These are phyloP conservation scores for Byssochlamys sp. DNA, from an alignment of 2,329 filamentous ascomycete species.

Conservation along the genomic window DNA sequence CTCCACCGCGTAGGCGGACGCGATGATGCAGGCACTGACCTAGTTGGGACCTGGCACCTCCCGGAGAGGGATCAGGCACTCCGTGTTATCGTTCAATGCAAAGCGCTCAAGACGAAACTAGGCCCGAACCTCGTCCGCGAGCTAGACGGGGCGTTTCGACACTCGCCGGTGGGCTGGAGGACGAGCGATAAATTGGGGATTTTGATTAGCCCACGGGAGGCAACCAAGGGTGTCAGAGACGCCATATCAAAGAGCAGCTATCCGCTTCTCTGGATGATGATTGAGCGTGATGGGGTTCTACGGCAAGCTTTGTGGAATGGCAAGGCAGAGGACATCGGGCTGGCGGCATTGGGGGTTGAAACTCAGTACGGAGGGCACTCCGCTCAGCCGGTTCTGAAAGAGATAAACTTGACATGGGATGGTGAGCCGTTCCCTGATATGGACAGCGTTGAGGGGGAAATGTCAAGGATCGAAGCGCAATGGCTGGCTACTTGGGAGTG, in stretches of 20 bases:
- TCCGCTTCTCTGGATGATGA: slow-evolving; percentile 58
- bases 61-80: slow-evolving; percentile 27
- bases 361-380: slow-evolving; percentile 18
- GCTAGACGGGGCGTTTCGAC: slow-evolving; percentile 58
- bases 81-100: slow-evolving; percentile 39
- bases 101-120: slow-evolving; percentile 33
- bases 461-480: slow-evolving; percentile 14
- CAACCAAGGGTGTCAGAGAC: slow-evolving; percentile 69
- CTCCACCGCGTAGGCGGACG: slow-evolving; percentile 37
- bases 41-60: slow-evolving; percentile 37
- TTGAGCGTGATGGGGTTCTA: slow-evolving; percentile 28
- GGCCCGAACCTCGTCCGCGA: slow-evolving; percentile 38
- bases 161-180: slow-evolving; percentile 64
- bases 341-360: slow-evolving; percentile 31
- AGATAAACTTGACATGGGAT: slow-evolving; percentile 27
- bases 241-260: slow-evolving; percentile 57
- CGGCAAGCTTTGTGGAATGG: slow-evolving; percentile 39
- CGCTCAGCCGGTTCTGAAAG: slow-evolving; percentile 12
- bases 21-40: slow-evolving; percentile 38
- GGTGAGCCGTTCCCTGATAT: slow-evolving; percentile 24
- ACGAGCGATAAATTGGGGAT: slow-evolving; percentile 58
- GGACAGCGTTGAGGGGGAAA: slow-evolving; percentile 20
- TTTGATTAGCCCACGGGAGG: slow-evolving; percentile 57
- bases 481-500: slow-evolving; percentile 23
- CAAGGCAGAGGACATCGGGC: slow-evolving; percentile 27